Conservation (phyloP, 139 green algal species). For the Tetraselmis chui region DNA sequence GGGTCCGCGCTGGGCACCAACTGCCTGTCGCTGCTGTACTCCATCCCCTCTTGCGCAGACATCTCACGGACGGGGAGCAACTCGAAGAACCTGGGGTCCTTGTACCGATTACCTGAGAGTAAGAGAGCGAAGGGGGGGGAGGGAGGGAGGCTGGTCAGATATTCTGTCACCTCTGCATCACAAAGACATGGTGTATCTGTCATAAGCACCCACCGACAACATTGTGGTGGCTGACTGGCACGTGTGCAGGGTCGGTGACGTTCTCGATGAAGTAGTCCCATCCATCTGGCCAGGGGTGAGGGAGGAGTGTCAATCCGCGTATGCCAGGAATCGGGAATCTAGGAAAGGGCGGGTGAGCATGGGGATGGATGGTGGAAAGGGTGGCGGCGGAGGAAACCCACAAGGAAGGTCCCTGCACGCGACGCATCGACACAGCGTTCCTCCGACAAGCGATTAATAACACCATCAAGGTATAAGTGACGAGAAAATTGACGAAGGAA, state of each 20-base stretch:
- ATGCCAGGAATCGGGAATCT: too few relatives aligned
- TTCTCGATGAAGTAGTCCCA: conserved; percentile 41
- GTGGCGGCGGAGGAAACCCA: too few relatives aligned
- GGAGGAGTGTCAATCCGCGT: too few relatives aligned
- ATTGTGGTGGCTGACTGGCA: conserved; percentile 17
- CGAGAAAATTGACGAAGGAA: too few relatives aligned
- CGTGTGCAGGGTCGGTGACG: conserved; percentile 32
- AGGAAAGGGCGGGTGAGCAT: too few relatives aligned
- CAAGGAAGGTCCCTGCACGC: neutral
- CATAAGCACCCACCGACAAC: conserved; percentile 12
- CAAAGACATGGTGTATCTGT: too few relatives aligned
- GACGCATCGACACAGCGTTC: too few relatives aligned
- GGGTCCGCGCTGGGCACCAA: neutral
- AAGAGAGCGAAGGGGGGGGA: neutral
- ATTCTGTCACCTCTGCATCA: too few relatives aligned
- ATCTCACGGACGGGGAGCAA: neutral
- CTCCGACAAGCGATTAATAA: too few relatives aligned
- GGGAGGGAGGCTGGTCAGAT: too few relatives aligned
- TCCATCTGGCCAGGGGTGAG: conserved; percentile 28
- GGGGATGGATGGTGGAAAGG: too few relatives aligned
- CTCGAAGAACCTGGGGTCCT: neutral
- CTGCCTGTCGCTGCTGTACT: neutral
- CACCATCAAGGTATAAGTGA: too few relatives aligned
- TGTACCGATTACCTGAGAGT: conserved; percentile 16
- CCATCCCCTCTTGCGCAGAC: neutral